phyloP scores from a whole-genome alignment of 371 early-diverging fungal species.

The Capillidium heterosporum region DNA sequence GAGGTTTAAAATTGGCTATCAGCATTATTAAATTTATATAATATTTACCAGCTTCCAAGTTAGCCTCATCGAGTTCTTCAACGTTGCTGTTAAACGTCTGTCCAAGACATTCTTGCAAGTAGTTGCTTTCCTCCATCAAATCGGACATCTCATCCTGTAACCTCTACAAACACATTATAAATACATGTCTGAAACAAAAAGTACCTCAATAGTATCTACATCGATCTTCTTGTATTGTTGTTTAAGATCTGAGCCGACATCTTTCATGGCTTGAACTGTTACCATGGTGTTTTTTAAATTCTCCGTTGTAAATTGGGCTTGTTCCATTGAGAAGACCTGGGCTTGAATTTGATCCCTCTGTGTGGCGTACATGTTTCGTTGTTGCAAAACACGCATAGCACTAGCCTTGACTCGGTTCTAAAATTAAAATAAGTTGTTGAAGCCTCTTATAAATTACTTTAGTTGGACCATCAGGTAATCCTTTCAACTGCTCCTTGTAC shows the following conservation, averaged over 20 bases:
- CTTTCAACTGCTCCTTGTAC: slow-evolving; percentile 82
- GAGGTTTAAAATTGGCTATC: neutral
- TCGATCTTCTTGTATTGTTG: slow-evolving; percentile 84
- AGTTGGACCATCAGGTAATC: slow-evolving; percentile 82
- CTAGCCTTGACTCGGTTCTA: slow-evolving; percentile 78
- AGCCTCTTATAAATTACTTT: slow-evolving; percentile 44
- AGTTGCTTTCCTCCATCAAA: slow-evolving; percentile 83
- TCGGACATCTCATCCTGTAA: slow-evolving; percentile 96
- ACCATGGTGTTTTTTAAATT: slow-evolving; percentile 83
- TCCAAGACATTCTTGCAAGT: slow-evolving; percentile 87
- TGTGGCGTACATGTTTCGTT: slow-evolving; percentile 76
- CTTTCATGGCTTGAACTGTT: slow-evolving; percentile 88
- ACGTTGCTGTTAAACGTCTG: slow-evolving; percentile 77
- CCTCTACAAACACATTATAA: slow-evolving; percentile 32
- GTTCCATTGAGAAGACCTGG: slow-evolving; percentile 96
- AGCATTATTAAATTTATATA: neutral
- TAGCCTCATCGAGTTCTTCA: slow-evolving; percentile 89
- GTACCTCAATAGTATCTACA: slow-evolving; percentile 85
- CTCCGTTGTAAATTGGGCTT: slow-evolving; percentile 82
- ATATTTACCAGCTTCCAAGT: slow-evolving; percentile 70
- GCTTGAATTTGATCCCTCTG: slow-evolving; percentile 84
- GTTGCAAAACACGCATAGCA: slow-evolving; percentile 77
- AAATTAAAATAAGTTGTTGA: slow-evolving; percentile 1
- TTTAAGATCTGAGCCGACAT: slow-evolving; percentile 82
- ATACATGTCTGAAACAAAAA: too few species aligned